A percentile compares a stretch with the other conserved stretches of the same genome.
Evolutionary conservation across 345 rosid species (phyloP).

Genomic region (Linum tenue): DNA sequence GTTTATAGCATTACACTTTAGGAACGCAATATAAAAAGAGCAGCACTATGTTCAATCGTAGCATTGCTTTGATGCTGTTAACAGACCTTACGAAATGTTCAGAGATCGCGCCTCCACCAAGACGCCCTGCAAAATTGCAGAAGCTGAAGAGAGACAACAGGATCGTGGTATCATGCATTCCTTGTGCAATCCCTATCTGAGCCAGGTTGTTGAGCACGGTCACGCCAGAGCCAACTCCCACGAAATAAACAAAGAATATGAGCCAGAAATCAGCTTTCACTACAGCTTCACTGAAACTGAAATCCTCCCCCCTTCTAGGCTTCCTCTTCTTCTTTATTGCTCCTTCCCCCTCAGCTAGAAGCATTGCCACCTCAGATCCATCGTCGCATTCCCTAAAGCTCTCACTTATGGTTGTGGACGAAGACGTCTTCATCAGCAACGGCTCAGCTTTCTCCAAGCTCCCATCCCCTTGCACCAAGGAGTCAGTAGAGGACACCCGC

Average conservation of each 20-base stretch:
- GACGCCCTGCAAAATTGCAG: slow-evolving; percentile 58
- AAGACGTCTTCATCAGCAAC: slow-evolving; percentile 28
- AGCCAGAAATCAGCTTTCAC: slow-evolving; percentile 80
- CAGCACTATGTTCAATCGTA: background rate
- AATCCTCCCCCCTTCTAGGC: slow-evolving; percentile 70
- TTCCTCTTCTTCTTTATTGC: slow-evolving; percentile 56
- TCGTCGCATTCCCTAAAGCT: slow-evolving; percentile 32
- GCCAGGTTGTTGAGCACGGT: slow-evolving; percentile 68
- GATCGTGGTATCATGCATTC: slow-evolving; percentile 38
- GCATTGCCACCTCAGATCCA: slow-evolving; percentile 43
- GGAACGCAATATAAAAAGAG: background rate
- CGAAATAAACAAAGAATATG: slow-evolving; percentile 53
- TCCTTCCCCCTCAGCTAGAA: slow-evolving; percentile 64
- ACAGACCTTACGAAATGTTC: slow-evolving; percentile 60
- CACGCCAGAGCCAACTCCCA: slow-evolving; percentile 61
- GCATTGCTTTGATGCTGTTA: background rate
- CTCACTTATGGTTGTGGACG: slow-evolving; percentile 25
- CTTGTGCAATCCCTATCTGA: slow-evolving; percentile 61
- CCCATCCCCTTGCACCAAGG: slow-evolving; percentile 18
- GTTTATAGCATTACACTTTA: background rate
- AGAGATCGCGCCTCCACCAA: slow-evolving; percentile 51
- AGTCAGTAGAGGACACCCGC: slow-evolving; percentile 16
- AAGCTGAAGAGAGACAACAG: slow-evolving; percentile 61
- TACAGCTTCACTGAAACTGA: slow-evolving; percentile 47
- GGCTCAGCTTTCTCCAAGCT: slow-evolving; percentile 38